Evolutionary conservation across 352 stramenopile genomes (phyloP).

Genomic region (Globisporangium camurandrum): DNA sequence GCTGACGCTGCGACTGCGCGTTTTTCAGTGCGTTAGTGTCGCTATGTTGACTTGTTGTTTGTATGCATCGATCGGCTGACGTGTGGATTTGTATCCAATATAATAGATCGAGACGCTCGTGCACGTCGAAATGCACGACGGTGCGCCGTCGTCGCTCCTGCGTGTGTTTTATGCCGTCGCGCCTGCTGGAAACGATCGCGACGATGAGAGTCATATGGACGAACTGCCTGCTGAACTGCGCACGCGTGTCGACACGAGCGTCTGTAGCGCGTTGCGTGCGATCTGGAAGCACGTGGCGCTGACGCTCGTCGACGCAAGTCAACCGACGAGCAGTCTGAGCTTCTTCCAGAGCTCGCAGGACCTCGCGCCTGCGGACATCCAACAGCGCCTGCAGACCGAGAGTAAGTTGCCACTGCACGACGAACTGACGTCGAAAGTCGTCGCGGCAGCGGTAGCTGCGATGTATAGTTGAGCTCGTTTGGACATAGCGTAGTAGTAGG

Average conservation of each 20-base stretch:
- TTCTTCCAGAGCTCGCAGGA: conserved; percentile 13
- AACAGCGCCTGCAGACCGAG: conserved; percentile 32
- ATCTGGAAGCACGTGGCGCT: conserved; percentile 49
- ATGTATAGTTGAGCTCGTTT: too few species aligned
- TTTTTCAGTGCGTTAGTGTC: conserved; percentile 37
- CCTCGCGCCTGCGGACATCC: conserved; percentile 14
- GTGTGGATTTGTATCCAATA: not conserved
- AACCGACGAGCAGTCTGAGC: conserved; percentile 15
- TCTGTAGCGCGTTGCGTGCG: conserved; percentile 35
- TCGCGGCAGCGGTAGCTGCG: conserved; percentile 34
- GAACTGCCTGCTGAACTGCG: conserved; percentile 6
- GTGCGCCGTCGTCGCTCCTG: conserved; percentile 20
- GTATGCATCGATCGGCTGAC: not conserved
- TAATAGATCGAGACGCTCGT: conserved; percentile 34
- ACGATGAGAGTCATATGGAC: not conserved
- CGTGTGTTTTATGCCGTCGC: conserved; percentile 37
- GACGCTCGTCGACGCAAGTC: conserved; percentile 32
- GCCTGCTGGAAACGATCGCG: not conserved
- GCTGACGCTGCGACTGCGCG: conserved; percentile 44
- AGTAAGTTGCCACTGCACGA: conserved; percentile 46
- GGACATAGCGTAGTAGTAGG: too few species aligned
- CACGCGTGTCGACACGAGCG: conserved; percentile 32
- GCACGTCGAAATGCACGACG: conserved; percentile 29
- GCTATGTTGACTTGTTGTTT: not conserved
- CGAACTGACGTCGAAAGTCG: conserved; percentile 45